Base-by-base conservation (phyloP, 1,284 basidiomycete species). In the Trametes sp. region DNA sequence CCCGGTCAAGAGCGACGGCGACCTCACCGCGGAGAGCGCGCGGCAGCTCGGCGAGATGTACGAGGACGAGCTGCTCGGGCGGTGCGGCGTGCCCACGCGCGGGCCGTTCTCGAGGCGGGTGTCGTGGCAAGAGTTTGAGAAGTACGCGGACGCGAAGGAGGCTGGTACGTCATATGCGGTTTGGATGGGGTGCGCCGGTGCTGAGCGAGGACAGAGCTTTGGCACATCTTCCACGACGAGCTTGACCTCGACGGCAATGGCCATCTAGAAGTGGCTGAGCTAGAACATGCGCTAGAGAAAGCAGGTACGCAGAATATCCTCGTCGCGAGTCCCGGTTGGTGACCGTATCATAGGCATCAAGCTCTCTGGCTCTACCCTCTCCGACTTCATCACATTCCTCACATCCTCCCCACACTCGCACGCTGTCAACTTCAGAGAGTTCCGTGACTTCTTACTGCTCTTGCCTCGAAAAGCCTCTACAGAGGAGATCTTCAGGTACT, bases 241-340 rank as follows among this genome's bases (percentile, higher is more conserved):
- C 83, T 96, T 41, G 95, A 96, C 78, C 80, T 93, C 61, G 94
- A 96, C 72, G 85, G 89, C 33, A 94, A 96, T 76, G 95, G 94
- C 3, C 85, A 86, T 63, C 76, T 96, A 29, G 94, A 95, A 69
- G 80, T 85, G 8, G 77, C 82, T 16, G 94, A 96, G 73, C 83
- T 96, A 62, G 77, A 83, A 52, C 73, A 82, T 38, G 93, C 93
- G 9, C 78, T 96, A 54, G 77, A 78, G 55, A 88, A 89, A 75
- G 89, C 91, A 71, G 93, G 93, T 92, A 66, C 68, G 87, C 76
- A 42, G 51, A 14, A 58, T 55, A 4, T 19, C 2, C 10, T 24
- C 29, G 19, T 2, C 13, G 7, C 31, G 21, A 1, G 3, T 4
- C 11, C 8, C 9, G 23, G 46, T 38, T 38, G 58, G 63, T 72